Conservation (phyloP, 768 basidiomycete species). For the Mycena polygramma region DNA sequence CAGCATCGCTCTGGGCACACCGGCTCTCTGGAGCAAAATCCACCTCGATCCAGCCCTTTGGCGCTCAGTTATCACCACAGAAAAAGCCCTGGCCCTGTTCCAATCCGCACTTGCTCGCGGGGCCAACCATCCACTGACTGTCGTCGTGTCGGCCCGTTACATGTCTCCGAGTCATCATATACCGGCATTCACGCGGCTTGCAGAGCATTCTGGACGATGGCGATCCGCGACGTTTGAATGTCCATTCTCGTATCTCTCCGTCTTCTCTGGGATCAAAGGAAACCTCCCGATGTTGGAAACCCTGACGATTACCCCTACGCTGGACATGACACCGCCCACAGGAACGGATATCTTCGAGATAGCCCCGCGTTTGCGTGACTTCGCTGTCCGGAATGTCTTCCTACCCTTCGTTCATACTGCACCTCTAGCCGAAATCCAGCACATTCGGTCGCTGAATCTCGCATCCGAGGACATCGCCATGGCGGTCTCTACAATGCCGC, state of each 20-base stretch:
- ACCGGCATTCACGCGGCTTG: background rate
- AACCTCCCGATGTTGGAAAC: background rate
- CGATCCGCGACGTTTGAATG: background rate
- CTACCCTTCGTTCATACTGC: background rate
- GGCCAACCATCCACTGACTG: constrained; percentile 37
- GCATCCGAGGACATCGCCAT: background rate
- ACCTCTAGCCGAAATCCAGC: background rate
- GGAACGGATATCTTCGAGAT: background rate
- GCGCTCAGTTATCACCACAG: background rate
- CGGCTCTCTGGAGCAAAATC: background rate
- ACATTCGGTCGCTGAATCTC: background rate
- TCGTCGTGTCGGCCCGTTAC: background rate
- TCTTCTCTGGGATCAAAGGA: background rate
- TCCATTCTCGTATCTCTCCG: background rate
- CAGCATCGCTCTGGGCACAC: background rate
- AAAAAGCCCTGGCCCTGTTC: background rate
- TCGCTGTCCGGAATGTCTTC: background rate
- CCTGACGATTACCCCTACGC: background rate
- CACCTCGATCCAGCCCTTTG: background rate
- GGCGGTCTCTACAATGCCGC: background rate
- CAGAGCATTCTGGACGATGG: constrained; percentile 5
- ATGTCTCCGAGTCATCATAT: background rate
- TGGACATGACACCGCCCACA: too few relatives aligned
- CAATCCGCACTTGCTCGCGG: background rate
- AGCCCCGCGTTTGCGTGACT: background rate